Evolutionary conservation across 1,284 basidiomycete genomes (phyloP).

Genomic region (Trichosporon sp.): DNA sequence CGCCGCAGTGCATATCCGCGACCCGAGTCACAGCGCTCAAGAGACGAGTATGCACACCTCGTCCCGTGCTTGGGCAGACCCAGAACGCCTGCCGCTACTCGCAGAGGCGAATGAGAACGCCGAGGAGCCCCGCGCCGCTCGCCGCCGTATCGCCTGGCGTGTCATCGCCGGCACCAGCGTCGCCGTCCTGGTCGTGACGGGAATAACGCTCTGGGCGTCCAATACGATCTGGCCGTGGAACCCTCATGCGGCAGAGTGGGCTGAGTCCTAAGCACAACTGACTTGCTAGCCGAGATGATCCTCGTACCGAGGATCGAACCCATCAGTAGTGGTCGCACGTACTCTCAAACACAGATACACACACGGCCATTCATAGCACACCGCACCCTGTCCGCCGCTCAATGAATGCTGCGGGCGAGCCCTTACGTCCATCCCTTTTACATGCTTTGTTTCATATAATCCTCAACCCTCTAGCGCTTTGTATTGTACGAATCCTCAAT

Average conservation of each 20-base stretch:
- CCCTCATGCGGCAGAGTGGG: neutral
- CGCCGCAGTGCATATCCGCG: neutral
- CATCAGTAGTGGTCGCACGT: no score
- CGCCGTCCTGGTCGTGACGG: neutral
- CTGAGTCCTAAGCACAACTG: neutral
- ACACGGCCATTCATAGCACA: neutral
- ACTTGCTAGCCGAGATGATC: neutral
- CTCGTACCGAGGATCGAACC: neutral
- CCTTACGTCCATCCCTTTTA: neutral
- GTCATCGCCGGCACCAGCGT: neutral
- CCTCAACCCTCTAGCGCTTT: neutral
- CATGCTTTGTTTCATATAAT: neutral
- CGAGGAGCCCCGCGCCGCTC: neutral
- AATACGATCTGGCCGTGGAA: neutral
- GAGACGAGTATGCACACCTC: conserved; percentile 1
- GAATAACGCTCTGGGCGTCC: neutral
- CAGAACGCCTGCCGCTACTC: conserved; percentile 51
- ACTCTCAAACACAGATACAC: no score
- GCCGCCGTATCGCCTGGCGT: neutral
- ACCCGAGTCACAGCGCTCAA: neutral
- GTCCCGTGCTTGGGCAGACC: conserved; percentile 15
- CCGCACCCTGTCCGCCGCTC: neutral
- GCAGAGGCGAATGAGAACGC: conserved; percentile 23
- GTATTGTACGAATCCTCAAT: neutral
- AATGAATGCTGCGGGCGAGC: neutral